phyloP scores from a whole-genome alignment of 805 yeast genomes.

The Kazachstania psychrophila region DNA sequence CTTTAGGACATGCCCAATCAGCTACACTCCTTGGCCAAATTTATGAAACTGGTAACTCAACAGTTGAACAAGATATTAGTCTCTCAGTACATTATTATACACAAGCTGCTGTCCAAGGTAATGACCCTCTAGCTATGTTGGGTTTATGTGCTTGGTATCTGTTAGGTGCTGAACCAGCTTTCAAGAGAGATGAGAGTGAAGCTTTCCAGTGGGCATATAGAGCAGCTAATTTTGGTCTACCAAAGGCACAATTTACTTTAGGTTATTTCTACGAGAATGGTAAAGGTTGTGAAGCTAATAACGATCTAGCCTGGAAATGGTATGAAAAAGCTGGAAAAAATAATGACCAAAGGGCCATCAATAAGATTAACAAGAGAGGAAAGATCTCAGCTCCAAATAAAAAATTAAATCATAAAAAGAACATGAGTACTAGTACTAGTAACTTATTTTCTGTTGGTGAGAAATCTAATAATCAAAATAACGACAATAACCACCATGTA shows the following conservation, averaged over 20 bases:
- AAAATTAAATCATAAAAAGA: slow-evolving; percentile 10
- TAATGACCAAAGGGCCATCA: slow-evolving; percentile 43
- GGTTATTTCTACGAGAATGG: slow-evolving; percentile 83
- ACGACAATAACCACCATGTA: not conserved
- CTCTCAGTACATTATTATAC: slow-evolving; percentile 88
- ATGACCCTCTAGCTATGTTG: slow-evolving; percentile 77
- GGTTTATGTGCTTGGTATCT: slow-evolving; percentile 96
- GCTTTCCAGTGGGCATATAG: slow-evolving; percentile 91
- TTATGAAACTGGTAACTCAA: slow-evolving; percentile 64
- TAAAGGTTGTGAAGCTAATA: slow-evolving; percentile 64
- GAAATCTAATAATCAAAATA: not conserved
- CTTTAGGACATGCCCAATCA: slow-evolving; percentile 74
- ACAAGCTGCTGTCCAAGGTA: slow-evolving; percentile 75
- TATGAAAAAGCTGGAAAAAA: slow-evolving; percentile 61
- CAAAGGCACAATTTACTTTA: slow-evolving; percentile 78
- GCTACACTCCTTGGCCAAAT: slow-evolving; percentile 71
- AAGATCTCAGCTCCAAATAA: not conserved
- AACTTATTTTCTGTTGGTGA: slow-evolving; percentile 15
- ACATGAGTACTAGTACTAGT: slow-evolving; percentile 16
- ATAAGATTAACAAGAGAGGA: slow-evolving; percentile 21
- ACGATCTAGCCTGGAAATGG: slow-evolving; percentile 60
- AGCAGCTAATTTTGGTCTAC: slow-evolving; percentile 66
- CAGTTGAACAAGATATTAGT: slow-evolving; percentile 69
- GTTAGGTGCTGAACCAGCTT: slow-evolving; percentile 78
- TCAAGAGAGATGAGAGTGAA: slow-evolving; percentile 69